Conservation (phyloP, 768 basidiomycete species). For the Lactarius sanguifluus region DNA sequence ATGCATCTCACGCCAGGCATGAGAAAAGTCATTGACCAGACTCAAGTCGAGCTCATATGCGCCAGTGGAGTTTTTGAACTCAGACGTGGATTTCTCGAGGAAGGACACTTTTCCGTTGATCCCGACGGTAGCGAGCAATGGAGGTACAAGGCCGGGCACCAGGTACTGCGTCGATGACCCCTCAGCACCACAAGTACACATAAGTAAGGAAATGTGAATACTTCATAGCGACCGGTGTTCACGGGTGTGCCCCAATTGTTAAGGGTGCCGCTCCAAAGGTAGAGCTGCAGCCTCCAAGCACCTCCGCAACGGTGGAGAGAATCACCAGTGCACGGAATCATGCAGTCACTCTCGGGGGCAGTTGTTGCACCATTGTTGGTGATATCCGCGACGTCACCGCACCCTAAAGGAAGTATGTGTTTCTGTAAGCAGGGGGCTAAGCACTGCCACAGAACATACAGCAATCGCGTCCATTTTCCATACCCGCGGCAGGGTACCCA, state of each 20-base stretch:
- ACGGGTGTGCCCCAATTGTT: background rate
- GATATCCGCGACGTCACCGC: constrained; percentile 65
- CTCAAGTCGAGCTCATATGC: constrained; percentile 76
- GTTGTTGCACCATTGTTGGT: constrained; percentile 37
- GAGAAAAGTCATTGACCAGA: constrained; percentile 42
- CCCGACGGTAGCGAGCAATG: constrained; percentile 71
- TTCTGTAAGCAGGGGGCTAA: background rate
- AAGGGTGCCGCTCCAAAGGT: background rate
- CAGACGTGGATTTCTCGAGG: constrained; percentile 49
- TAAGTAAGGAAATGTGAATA: background rate
- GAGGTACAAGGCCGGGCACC: constrained; percentile 62
- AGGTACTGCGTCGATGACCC: constrained; percentile 39
- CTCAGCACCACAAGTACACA: background rate
- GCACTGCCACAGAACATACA: constrained; percentile 45
- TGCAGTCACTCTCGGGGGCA: constrained; percentile 42
- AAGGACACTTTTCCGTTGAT: constrained; percentile 81
- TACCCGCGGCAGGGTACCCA: constrained; percentile 69
- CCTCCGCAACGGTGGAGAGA: constrained; percentile 68
- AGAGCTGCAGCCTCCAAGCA: constrained; percentile 30
- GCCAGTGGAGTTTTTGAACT: constrained; percentile 62
- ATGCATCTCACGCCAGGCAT: constrained; percentile 76
- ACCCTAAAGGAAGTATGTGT: constrained; percentile 44
- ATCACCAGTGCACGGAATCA: constrained; percentile 65
- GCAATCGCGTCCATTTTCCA: constrained; percentile 71
- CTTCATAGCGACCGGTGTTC: background rate